Percentiles rank a stretch among this genome's conserved stretches.
Evolutionary conservation across 345 rosid genomes (phyloP).

Genomic region (Isatis tinctoria): DNA sequence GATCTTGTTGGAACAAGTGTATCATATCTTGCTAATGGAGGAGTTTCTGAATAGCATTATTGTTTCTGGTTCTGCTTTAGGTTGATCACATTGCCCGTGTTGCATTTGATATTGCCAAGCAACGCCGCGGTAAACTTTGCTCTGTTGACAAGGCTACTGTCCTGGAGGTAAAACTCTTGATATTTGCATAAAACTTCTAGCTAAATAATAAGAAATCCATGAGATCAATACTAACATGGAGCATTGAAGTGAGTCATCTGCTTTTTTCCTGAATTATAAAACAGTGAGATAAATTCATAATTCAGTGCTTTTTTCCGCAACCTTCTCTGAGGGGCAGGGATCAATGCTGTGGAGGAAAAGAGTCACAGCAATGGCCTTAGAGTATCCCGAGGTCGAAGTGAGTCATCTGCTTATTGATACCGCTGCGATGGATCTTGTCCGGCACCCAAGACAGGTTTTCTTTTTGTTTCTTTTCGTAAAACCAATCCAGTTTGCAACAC

Average conservation of each 20-base stretch:
- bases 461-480: background rate
- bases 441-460: slow-evolving; percentile 15
- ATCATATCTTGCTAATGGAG: background rate
- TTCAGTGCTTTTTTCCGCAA: background rate
- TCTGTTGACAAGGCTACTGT: slow-evolving; percentile 19
- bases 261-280: background rate
- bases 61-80: slow-evolving; percentile 1
- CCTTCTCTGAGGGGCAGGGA: background rate
- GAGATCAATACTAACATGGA: background rate
- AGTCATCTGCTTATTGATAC: slow-evolving; percentile 18
- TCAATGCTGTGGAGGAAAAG: slow-evolving; percentile 25
- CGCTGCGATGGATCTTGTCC: slow-evolving; percentile 17
- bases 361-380: slow-evolving; percentile 10
- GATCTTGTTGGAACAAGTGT: background rate
- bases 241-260: background rate
- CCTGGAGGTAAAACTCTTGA: slow-evolving; percentile 12
- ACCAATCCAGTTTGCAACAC: background rate
- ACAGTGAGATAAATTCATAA: background rate
- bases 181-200: background rate
- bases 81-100: slow-evolving; percentile 27
- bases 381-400: slow-evolving; percentile 26
- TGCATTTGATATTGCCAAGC: slow-evolving; percentile 26
- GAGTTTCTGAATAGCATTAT: background rate
- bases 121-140: slow-evolving; percentile 13
- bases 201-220: background rate